phyloP scores from a whole-genome alignment of 208 protist species.

The Wallacemonas sp. region DNA sequence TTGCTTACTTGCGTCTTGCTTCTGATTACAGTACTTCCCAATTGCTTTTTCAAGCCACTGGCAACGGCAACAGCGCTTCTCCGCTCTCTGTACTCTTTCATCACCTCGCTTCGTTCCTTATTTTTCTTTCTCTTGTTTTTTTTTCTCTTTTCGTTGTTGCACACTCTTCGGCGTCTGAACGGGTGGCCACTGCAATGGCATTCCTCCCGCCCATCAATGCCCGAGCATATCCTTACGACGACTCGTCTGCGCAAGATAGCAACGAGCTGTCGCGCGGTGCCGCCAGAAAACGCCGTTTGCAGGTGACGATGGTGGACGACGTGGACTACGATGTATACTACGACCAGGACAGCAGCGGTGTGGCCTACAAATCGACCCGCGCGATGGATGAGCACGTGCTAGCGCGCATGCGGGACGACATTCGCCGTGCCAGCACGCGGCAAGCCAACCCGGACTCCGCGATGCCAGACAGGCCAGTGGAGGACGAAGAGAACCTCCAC shows the following conservation, averaged over 20 bases:
- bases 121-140: too few relatives aligned
- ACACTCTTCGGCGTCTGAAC: too few relatives aligned
- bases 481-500: slow-evolving; percentile 17
- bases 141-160: neutral
- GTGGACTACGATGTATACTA: slow-evolving; percentile 14
- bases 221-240: neutral
- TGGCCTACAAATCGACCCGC: slow-evolving; percentile 26
- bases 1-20: too few relatives aligned
- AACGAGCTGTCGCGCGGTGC: neutral
- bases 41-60: too few relatives aligned
- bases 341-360: slow-evolving; percentile 1
- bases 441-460: slow-evolving; percentile 34
- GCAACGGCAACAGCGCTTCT: too few relatives aligned
- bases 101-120: too few relatives aligned
- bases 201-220: slow-evolving; percentile 5
- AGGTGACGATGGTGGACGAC: neutral
- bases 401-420: slow-evolving; percentile 44
- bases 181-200: too few relatives aligned
- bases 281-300: slow-evolving; percentile 1
- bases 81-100: too few relatives aligned
- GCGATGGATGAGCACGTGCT: slow-evolving; percentile 64
- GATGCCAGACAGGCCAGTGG: slow-evolving; percentile 28
- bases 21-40: too few relatives aligned
- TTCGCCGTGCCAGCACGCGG: slow-evolving; percentile 30
- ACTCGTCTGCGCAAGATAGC: neutral